Conservation (phyloP, 2,329 filamentous ascomycete genomes). For the Fusarium citri region DNA sequence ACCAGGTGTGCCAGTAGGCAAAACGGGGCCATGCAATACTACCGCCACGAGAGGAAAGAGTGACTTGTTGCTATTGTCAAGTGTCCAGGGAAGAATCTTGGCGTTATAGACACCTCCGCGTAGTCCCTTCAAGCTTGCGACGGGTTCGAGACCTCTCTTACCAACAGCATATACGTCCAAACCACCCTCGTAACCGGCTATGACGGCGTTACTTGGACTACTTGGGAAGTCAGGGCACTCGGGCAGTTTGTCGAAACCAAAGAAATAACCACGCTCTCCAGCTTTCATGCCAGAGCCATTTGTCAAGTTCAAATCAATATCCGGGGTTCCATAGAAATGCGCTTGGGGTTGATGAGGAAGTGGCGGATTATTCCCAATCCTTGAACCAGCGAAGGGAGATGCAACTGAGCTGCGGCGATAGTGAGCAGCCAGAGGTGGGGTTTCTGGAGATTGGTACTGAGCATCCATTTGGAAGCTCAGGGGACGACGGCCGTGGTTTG, state of each 20-base stretch:
- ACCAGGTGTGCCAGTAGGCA: slow-evolving; percentile 57
- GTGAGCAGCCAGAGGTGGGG: slow-evolving; percentile 51
- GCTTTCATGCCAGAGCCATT: slow-evolving; percentile 67
- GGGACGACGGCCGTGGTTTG: slow-evolving; percentile 56
- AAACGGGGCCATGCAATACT: slow-evolving; percentile 80
- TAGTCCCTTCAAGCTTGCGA: slow-evolving; percentile 79
- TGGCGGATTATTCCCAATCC: slow-evolving; percentile 66
- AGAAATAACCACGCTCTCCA: slow-evolving; percentile 79
- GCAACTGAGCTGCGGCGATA: slow-evolving; percentile 63
- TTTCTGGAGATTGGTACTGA: slow-evolving; percentile 57
- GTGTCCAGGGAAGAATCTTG: slow-evolving; percentile 81
- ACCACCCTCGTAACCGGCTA: slow-evolving; percentile 84
- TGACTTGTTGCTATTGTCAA: slow-evolving; percentile 63
- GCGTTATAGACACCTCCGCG: slow-evolving; percentile 84
- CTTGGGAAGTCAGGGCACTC: slow-evolving; percentile 52
- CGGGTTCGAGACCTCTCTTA: slow-evolving; percentile 75
- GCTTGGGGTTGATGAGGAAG: slow-evolving; percentile 80
- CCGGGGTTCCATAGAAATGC: slow-evolving; percentile 81
- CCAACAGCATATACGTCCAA: slow-evolving; percentile 80
- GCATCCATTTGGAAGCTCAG: slow-evolving; percentile 67
- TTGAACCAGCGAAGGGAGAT: slow-evolving; percentile 60
- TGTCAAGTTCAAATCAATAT: slow-evolving; percentile 77
- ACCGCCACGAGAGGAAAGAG: slow-evolving; percentile 81
- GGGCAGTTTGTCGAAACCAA: slow-evolving; percentile 80
- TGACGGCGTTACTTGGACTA: slow-evolving; percentile 71